Evolutionary conservation across 192 early-diverging fungal species (phyloP), one percentile per base, ranked within the genome.

Genomic region (Coemansia sp.): DNA sequence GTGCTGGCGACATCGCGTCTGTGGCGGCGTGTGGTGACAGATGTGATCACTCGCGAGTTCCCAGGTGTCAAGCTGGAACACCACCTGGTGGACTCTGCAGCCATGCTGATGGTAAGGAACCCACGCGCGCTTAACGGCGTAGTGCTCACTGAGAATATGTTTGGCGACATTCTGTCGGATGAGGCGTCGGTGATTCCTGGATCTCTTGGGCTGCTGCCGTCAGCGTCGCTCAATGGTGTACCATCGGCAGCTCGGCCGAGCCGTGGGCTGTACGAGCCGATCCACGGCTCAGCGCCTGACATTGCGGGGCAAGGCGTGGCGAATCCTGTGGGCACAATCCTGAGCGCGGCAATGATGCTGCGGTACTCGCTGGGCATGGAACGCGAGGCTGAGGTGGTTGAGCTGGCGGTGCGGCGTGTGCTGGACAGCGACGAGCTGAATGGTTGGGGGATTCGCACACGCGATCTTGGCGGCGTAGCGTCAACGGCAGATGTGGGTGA

Each of bases 91-190:
- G 97, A 99, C 82, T 94, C 94, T 14, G 93, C 93, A 32, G 91
- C 97, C 53, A 99, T 99, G 97, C 87, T 90, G 66, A 91, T 99
- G 87, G 88, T 99, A 64, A 90, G 89, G 79, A 92, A 88, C 84
- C 97, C 95, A 19, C 86, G 84, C 15, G 85, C 82, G 39, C 82
- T 99, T 37, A 99, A 99, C 76, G 97, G 97, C 62, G 86, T 99
- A 47, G 86, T 99, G 37, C 82, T 99, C 62, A 99, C 95, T 17
- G 97, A 98, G 71, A 99, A 99, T 84, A 95, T 99, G 94, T 98
- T 98, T 91, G 97, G 97, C 62, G 97, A 99, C 68, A 97, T 99
- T 72, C 84, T 98, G 55, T 89, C 88, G 22, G 97, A 99, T 73
- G 97, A 99, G 77, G 91, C 94, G 4, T 90, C 88, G 17, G 94